These are phyloP conservation scores for Sordariomycetes sp. DNA, from an alignment of 2,329 filamentous ascomycete genomes.

Conservation along the genomic window DNA sequence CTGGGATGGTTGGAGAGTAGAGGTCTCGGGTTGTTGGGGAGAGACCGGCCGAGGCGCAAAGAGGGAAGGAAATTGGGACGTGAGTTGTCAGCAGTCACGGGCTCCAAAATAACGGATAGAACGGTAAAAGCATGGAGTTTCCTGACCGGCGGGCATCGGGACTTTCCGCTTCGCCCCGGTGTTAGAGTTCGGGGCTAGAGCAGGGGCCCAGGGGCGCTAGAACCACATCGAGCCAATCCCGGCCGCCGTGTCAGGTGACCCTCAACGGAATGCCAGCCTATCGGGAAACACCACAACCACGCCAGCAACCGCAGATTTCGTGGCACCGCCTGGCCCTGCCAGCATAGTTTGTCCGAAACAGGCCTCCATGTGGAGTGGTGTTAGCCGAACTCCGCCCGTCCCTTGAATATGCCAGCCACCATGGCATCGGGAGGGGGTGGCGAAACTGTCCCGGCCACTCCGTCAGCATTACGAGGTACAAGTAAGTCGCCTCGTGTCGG, in stretches of 20 bases:
- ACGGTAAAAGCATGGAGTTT: background rate
- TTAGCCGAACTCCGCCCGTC: background rate
- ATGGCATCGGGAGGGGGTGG: background rate
- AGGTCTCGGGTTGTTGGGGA: background rate
- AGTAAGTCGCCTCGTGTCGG: background rate
- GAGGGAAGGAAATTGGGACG: background rate
- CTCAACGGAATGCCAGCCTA: background rate
- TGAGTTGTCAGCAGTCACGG: conserved; percentile 1
- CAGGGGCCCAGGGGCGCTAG: background rate
- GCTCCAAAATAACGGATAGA: background rate
- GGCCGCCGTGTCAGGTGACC: background rate
- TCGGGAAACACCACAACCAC: background rate
- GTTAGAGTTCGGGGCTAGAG: conserved; percentile 1
- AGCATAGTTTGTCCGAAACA: conserved; percentile 54
- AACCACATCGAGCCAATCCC: background rate
- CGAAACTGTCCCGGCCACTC: background rate
- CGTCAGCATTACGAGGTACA: background rate
- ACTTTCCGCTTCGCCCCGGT: conserved; percentile 1
- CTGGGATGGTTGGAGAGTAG: background rate
- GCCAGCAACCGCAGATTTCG: background rate
- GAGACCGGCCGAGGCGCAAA: background rate
- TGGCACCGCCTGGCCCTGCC: background rate
- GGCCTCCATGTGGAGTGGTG: conserved; percentile 40
- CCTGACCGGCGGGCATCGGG: background rate
- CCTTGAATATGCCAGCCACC: background rate